Evolutionary conservation across 306 rosid genomes (phyloP).

Genomic region (Cicer chorassanicum): DNA sequence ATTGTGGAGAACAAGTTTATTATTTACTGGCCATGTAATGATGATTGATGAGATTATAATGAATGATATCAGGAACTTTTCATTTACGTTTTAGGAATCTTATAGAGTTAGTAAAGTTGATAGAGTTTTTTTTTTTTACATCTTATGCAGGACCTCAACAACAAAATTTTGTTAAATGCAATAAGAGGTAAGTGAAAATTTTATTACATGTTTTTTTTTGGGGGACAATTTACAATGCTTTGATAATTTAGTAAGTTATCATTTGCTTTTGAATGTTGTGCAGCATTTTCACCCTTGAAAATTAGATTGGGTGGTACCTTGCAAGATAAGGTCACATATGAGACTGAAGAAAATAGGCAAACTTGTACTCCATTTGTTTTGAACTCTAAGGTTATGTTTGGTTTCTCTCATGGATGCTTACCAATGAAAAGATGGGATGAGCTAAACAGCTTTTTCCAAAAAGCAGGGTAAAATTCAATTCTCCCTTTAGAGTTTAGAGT

Average conservation of each 20-base stretch:
- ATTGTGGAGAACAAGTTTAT: not conserved
- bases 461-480: conserved; percentile 70
- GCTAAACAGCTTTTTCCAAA: conserved; percentile 71
- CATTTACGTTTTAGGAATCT: conserved; percentile 22
- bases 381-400: conserved; percentile 58
- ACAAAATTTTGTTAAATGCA: conserved; percentile 71
- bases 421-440: conserved; percentile 92
- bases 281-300: conserved; percentile 93
- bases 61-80: not conserved
- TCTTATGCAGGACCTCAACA: conserved; percentile 76
- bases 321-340: conserved; percentile 85
- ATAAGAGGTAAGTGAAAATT: conserved; percentile 63
- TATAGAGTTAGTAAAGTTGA: conserved; percentile 15
- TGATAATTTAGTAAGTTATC: conserved; percentile 25
- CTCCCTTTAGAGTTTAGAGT: conserved; percentile 6
- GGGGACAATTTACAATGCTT: too few relatives aligned
- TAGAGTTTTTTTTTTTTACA: conserved; percentile 24
- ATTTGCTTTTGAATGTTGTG: conserved; percentile 46
- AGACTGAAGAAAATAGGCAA: conserved; percentile 56
- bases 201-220: too few relatives aligned
- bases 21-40: conserved; percentile 10
- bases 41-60: conserved; percentile 12
- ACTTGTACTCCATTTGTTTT: conserved; percentile 65
- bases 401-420: conserved; percentile 80
- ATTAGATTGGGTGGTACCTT: conserved; percentile 87